Conservation (phyloP, 306 rosid species). For the Biancaea sappan region DNA sequence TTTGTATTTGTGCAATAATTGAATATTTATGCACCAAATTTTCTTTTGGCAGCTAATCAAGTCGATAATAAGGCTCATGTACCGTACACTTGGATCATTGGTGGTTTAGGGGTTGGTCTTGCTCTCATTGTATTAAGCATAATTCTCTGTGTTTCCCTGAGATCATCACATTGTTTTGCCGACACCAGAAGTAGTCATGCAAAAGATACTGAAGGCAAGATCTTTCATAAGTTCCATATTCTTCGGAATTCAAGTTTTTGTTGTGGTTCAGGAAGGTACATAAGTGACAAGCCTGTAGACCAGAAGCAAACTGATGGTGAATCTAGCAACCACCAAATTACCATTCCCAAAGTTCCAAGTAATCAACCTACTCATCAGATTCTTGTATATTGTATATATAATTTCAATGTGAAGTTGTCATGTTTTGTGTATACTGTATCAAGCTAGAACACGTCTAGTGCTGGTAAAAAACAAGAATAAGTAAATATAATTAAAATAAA, state of each 20-base stretch:
- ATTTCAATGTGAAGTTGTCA: constrained; percentile 3
- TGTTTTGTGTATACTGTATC: neutral
- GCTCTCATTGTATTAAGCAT: constrained; percentile 60
- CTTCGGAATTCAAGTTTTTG: constrained; percentile 87
- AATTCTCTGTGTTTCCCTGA: constrained; percentile 55
- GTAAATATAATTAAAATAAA: neutral
- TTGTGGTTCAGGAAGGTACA: constrained; percentile 87
- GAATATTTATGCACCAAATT: constrained; percentile 11
- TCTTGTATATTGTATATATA: constrained; percentile 12
- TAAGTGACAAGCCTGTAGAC: constrained; percentile 66
- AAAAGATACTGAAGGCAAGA: constrained; percentile 66
- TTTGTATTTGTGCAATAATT: constrained; percentile 6
- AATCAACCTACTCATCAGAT: constrained; percentile 27
- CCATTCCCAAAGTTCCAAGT: constrained; percentile 74
- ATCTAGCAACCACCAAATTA: constrained; percentile 56
- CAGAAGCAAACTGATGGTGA: constrained; percentile 76
- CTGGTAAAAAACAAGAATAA: constrained; percentile 3
- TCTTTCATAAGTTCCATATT: constrained; percentile 78
- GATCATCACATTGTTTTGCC: constrained; percentile 63
- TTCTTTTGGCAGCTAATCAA: constrained; percentile 53
- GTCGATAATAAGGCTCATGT: constrained; percentile 61
- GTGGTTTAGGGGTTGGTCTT: constrained; percentile 79
- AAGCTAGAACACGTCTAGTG: neutral
- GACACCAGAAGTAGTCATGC: constrained; percentile 45
- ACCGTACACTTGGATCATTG: constrained; percentile 84